Evolutionary conservation across 75 land plant species (phyloP).

Genomic region (Isoetes taiwanensis): DNA sequence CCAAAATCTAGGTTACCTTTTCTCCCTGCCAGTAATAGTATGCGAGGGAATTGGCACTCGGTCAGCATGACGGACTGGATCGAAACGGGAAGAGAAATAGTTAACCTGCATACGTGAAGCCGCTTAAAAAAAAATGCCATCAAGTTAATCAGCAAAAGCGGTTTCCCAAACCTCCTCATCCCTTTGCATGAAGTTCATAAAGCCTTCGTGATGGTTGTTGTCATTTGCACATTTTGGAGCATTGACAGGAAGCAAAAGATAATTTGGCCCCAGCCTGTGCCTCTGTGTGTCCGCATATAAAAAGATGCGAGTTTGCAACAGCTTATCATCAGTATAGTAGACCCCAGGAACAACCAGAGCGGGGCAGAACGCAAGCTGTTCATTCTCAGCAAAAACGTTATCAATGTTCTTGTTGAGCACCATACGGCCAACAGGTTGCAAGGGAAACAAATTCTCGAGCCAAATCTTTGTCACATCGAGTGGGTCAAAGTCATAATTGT

Average conservation of each 20-base stretch:
- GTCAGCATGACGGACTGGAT: constrained; percentile 66
- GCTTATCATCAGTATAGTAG: constrained; percentile 66
- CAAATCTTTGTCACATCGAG: constrained; percentile 67
- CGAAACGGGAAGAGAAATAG: constrained; percentile 84
- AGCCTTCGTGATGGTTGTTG: constrained; percentile 89
- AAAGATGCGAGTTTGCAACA: constrained; percentile 60
- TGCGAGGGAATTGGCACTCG: constrained; percentile 49
- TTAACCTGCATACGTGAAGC: too few relatives aligned
- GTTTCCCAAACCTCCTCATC: constrained; percentile 72
- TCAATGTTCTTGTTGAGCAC: constrained; percentile 74
- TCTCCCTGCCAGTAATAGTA: constrained; percentile 43
- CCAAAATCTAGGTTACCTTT: constrained; percentile 45
- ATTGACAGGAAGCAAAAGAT: constrained; percentile 71
- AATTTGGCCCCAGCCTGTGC: constrained; percentile 73
- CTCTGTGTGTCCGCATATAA: constrained; percentile 74
- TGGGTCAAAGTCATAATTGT: constrained; percentile 64
- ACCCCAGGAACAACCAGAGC: constrained; percentile 58
- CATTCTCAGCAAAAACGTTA: constrained; percentile 74
- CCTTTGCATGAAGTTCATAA: constrained; percentile 87
- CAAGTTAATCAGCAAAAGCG: background rate
- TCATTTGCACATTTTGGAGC: constrained; percentile 89
- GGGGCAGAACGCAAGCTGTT: constrained; percentile 69
- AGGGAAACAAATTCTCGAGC: constrained; percentile 75
- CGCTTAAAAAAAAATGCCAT: background rate
- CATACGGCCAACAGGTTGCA: constrained; percentile 69